These are phyloP conservation scores for Fusarium sororula DNA, from an alignment of 2,329 filamentous ascomycete genomes.

Conservation along the genomic window DNA sequence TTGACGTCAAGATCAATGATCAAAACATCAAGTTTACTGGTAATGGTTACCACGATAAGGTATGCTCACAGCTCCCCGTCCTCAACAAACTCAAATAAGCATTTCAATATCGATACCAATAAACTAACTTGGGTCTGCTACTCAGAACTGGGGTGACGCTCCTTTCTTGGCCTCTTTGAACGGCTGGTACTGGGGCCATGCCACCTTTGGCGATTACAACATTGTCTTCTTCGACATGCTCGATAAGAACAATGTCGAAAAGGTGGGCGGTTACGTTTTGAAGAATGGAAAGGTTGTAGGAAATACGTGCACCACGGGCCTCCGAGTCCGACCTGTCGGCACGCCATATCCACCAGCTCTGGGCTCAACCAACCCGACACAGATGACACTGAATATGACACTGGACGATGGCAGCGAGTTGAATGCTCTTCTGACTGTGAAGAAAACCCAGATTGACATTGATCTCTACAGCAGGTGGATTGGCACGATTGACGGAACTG, in stretches of 20 bases:
- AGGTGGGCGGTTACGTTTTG: neutral
- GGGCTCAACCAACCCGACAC: neutral
- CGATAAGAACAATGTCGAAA: neutral
- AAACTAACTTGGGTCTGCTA: neutral
- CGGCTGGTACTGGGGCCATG: neutral
- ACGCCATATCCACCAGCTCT: neutral
- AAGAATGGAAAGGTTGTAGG: neutral
- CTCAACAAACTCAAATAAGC: neutral
- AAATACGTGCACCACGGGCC: neutral
- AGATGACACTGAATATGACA: neutral
- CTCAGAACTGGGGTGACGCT: neutral
- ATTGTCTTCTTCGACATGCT: neutral
- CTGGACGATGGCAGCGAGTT: neutral
- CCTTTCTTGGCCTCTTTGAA: neutral
- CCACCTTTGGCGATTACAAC: neutral
- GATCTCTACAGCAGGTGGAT: neutral
- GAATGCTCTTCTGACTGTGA: neutral
- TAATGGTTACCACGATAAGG: neutral
- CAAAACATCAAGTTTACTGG: neutral
- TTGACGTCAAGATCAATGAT: neutral
- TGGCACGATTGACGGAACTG: neutral
- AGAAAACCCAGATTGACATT: neutral
- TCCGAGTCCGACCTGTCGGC: neutral
- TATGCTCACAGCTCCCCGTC: neutral
- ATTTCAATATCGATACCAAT: accelerated